Evolutionary conservation across 2,329 filamentous ascomycete species (phyloP).

Genomic region (Phialophora chinensis): DNA sequence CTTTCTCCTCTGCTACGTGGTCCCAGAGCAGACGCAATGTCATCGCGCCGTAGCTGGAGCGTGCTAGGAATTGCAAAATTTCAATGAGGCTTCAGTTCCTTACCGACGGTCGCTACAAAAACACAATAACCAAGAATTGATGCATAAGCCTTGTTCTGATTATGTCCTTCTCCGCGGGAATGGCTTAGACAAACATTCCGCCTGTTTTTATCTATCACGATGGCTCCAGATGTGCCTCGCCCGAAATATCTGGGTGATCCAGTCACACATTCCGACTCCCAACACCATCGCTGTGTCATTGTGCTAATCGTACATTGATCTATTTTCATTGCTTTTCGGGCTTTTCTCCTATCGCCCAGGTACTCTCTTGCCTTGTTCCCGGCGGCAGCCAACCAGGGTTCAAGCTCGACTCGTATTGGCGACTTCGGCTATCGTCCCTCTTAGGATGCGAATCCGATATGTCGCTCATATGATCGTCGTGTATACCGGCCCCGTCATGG

Average conservation of each 20-base stretch:
- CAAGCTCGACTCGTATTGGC: slow-evolving; percentile 20
- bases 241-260: slow-evolving; percentile 3
- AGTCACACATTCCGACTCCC: slow-evolving; percentile 21
- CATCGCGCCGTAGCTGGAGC: slow-evolving; percentile 67
- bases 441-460: slow-evolving; percentile 42
- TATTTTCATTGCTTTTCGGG: slow-evolving; percentile 37
- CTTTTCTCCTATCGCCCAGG: slow-evolving; percentile 66
- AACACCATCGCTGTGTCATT: slow-evolving; percentile 33
- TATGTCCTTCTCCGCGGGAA: neutral
- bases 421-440: slow-evolving; percentile 52
- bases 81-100: slow-evolving; percentile 68
- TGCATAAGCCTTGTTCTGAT: neutral
- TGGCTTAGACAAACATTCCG: neutral
- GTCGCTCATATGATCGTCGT: slow-evolving; percentile 24
- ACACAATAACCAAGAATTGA: neutral
- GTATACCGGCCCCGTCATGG: slow-evolving; percentile 11
- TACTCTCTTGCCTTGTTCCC: slow-evolving; percentile 84
- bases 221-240: slow-evolving; percentile 3
- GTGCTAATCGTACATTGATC: slow-evolving; percentile 31
- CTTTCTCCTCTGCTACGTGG: slow-evolving; percentile 67
- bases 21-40: slow-evolving; percentile 59
- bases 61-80: slow-evolving; percentile 54
- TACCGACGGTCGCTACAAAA: slow-evolving; percentile 69
- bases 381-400: slow-evolving; percentile 68
- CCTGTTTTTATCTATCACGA: slow-evolving; percentile 7